phyloP scores from a whole-genome alignment of 352 stramenopile species.

The Phytophthora foliorum region DNA sequence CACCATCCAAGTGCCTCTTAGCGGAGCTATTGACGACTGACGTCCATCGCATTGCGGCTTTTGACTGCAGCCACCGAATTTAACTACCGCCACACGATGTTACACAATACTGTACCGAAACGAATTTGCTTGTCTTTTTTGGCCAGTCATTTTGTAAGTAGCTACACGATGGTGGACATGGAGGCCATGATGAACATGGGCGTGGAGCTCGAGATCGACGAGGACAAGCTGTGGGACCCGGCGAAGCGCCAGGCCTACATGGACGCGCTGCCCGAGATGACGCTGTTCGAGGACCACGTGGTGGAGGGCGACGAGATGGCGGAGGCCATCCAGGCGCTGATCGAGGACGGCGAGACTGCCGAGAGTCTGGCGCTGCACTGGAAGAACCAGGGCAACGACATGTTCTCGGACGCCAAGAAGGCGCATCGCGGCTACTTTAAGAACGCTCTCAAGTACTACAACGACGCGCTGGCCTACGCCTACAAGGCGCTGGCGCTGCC shows the following conservation, averaged over 20 bases:
- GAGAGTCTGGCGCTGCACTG: slow-evolving; percentile 88
- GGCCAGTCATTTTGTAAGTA: slow-evolving; percentile 38
- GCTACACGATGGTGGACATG: slow-evolving; percentile 55
- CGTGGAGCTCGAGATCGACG: slow-evolving; percentile 88
- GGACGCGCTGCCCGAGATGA: slow-evolving; percentile 87
- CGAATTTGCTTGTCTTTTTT: not conserved
- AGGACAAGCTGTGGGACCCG: slow-evolving; percentile 89
- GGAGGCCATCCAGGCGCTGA: slow-evolving; percentile 87
- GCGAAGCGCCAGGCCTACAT: slow-evolving; percentile 85
- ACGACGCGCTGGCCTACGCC: slow-evolving; percentile 76
- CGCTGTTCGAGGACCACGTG: slow-evolving; percentile 90
- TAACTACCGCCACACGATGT: not conserved
- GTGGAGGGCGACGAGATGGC: slow-evolving; percentile 90
- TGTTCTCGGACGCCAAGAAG: slow-evolving; percentile 82
- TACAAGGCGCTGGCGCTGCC: slow-evolving; percentile 81
- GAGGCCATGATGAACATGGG: slow-evolving; percentile 60
- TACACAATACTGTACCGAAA: not conserved
- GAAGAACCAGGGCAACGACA: slow-evolving; percentile 92
- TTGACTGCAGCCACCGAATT: slow-evolving; percentile 12
- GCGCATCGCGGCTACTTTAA: slow-evolving; percentile 76
- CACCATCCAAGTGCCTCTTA: slow-evolving; percentile 19
- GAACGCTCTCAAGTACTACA: slow-evolving; percentile 87
- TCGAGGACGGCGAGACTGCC: slow-evolving; percentile 88
- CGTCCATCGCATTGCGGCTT: slow-evolving; percentile 25
- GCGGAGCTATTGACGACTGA: slow-evolving; percentile 23